These are phyloP conservation scores for Alternaria triticina DNA, from an alignment of 2,329 filamentous ascomycete genomes.

Conservation along the genomic window DNA sequence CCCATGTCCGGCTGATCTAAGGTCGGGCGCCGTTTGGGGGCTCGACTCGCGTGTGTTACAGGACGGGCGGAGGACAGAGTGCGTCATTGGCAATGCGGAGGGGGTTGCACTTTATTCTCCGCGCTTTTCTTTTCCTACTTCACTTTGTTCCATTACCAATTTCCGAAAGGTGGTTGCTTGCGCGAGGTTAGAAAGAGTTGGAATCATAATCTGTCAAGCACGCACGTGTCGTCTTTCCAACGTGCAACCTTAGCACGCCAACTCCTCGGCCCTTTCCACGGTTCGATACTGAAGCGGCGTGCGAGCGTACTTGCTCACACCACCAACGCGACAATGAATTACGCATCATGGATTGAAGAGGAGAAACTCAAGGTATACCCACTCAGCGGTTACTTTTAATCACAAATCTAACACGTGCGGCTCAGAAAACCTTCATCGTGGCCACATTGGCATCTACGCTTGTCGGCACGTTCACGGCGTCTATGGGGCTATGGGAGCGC, in stretches of 20 bases:
- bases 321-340: constrained; percentile 46
- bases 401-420: not conserved
- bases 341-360: constrained; percentile 55
- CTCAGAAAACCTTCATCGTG: constrained; percentile 54
- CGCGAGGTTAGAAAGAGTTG: not conserved
- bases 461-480: constrained; percentile 54
- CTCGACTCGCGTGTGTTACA: constrained; percentile 7
- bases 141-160: not conserved
- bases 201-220: not conserved
- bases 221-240: not conserved
- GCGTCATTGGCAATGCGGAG: constrained; percentile 26
- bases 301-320: constrained; percentile 4
- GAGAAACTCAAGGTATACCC: constrained; percentile 50
- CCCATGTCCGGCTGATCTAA: constrained; percentile 22
- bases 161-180: not conserved
- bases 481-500: constrained; percentile 52
- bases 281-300: not conserved
- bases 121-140: constrained; percentile 2
- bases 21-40: constrained; percentile 8
- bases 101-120: constrained; percentile 3
- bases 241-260: not conserved
- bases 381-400: not conserved
- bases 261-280: not conserved
- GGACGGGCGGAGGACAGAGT: constrained; percentile 9
- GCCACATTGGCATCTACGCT: constrained; percentile 54